A percentile compares a stretch with the other conserved stretches of the same genome.
phyloP scores from a whole-genome alignment of 129 eudicot species.

The Centaurea solstitialis region DNA sequence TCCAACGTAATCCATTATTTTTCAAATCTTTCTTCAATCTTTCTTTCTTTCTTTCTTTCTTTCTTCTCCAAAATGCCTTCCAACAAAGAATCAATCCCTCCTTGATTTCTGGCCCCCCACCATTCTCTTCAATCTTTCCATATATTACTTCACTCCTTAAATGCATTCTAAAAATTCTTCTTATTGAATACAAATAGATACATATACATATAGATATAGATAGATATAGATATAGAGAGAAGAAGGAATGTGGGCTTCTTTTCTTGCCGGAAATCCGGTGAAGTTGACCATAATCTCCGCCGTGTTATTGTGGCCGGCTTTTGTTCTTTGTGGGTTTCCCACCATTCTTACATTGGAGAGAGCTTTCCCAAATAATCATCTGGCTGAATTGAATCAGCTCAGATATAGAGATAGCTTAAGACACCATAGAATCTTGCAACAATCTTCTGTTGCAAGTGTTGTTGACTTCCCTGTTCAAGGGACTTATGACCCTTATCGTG shows the following conservation, averaged over 20 bases:
- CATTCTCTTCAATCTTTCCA: not conserved
- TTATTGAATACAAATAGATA: slow-evolving; percentile 1
- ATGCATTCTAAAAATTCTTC: slow-evolving; percentile 25
- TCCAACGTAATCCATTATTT: slow-evolving; percentile 14
- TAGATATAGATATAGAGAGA: slow-evolving; percentile 3
- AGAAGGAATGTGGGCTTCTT: slow-evolving; percentile 38
- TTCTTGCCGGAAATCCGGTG: slow-evolving; percentile 33
- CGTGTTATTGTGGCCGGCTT: slow-evolving; percentile 29
- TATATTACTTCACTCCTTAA: not conserved
- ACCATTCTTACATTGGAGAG: slow-evolving; percentile 64
- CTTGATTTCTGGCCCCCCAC: slow-evolving; percentile 16
- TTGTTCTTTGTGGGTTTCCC: slow-evolving; percentile 50
- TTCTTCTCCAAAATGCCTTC: not conserved
- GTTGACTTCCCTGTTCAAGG: slow-evolving; percentile 84
- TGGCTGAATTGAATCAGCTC: slow-evolving; percentile 70
- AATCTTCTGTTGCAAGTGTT: slow-evolving; percentile 52
- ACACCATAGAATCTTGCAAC: slow-evolving; percentile 71
- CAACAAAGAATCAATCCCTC: slow-evolving; percentile 30
- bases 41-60: not conserved
- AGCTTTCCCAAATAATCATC: slow-evolving; percentile 57
- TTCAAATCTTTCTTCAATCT: slow-evolving; percentile 9
- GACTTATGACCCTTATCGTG: slow-evolving; percentile 82
- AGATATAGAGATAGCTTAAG: slow-evolving; percentile 59
- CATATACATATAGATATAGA: not conserved
- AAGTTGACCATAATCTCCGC: slow-evolving; percentile 28